Conservation (phyloP, 2,329 filamentous ascomycete genomes). For the Metarhizium brunneum region DNA sequence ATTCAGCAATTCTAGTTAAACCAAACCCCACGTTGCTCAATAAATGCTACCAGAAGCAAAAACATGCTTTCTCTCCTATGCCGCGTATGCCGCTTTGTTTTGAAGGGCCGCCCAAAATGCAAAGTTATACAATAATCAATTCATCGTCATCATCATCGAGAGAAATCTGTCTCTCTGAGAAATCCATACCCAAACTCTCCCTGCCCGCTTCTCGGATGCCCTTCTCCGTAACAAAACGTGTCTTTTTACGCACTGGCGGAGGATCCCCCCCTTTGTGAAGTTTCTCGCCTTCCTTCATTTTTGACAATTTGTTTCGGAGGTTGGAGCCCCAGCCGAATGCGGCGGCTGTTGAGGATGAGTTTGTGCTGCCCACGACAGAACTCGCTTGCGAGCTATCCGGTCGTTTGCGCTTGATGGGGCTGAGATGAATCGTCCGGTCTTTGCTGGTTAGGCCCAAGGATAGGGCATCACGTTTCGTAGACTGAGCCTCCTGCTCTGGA, state of each 20-base stretch:
- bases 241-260: conserved; percentile 58
- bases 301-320: conserved; percentile 45
- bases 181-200: conserved; percentile 57
- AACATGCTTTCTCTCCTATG: not conserved
- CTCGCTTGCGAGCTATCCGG: conserved; percentile 35
- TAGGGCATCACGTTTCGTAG: conserved; percentile 31
- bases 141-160: conserved; percentile 43
- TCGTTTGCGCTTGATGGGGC: conserved; percentile 54
- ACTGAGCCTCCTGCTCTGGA: conserved; percentile 14
- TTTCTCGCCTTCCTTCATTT: conserved; percentile 54
- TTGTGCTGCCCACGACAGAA: conserved; percentile 16
- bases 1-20: not conserved
- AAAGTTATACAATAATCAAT: conserved; percentile 34
- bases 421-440: conserved; percentile 42
- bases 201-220: conserved; percentile 69
- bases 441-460: conserved; percentile 22
- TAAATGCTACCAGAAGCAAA: not conserved
- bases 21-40: not conserved
- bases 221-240: conserved; percentile 68
- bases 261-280: conserved; percentile 22
- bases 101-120: not conserved
- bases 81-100: not conserved
- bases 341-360: conserved; percentile 6
- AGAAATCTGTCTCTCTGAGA: conserved; percentile 23
- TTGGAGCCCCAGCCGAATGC: conserved; percentile 48